Percentiles rank a stretch among this genome's conserved stretches.
Evolutionary conservation across 139 green algal species (phyloP).

Genomic region (Chlamydomonas incerta): DNA sequence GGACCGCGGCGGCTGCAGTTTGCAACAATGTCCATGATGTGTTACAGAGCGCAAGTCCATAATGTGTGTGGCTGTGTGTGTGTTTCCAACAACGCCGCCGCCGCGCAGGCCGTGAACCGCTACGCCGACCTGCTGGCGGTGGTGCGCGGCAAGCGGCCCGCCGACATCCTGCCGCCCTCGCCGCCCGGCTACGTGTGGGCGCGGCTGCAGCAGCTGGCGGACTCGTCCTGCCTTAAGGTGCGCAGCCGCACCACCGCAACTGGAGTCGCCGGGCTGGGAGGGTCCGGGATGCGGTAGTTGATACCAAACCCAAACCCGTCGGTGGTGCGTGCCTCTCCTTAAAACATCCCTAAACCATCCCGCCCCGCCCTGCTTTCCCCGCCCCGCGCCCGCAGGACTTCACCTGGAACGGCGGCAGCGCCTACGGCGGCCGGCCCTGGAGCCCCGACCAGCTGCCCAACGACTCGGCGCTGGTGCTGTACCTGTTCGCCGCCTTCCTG

Average conservation of each 20-base stretch:
- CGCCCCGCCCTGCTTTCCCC: neutral
- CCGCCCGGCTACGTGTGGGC: conserved; percentile 75
- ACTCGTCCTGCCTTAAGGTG: conserved; percentile 63
- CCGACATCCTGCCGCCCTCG: conserved; percentile 71
- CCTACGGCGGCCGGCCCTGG: conserved; percentile 72
- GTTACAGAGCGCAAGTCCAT: too few relatives aligned
- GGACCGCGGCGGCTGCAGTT: too few relatives aligned
- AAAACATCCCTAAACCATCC: neutral
- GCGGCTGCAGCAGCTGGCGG: conserved; percentile 69
- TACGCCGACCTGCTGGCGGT: conserved; percentile 75
- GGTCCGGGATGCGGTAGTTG: too few relatives aligned
- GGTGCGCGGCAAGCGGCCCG: conserved; percentile 69
- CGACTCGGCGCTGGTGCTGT: conserved; percentile 81
- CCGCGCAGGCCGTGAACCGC: conserved; percentile 62
- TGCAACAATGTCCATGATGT: too few relatives aligned
- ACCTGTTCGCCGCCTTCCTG: conserved; percentile 84
- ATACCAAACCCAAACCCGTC: too few relatives aligned
- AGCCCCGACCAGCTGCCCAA: conserved; percentile 76
- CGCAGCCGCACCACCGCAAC: too few relatives aligned
- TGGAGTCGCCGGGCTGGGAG: too few relatives aligned
- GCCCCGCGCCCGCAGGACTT: neutral
- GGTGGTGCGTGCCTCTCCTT: too few relatives aligned
- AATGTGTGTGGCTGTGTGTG: too few relatives aligned
- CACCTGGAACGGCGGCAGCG: conserved; percentile 69
- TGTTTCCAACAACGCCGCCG: too few relatives aligned